phyloP scores from a whole-genome alignment of 306 rosid species.

The Vigna nakashimae region DNA sequence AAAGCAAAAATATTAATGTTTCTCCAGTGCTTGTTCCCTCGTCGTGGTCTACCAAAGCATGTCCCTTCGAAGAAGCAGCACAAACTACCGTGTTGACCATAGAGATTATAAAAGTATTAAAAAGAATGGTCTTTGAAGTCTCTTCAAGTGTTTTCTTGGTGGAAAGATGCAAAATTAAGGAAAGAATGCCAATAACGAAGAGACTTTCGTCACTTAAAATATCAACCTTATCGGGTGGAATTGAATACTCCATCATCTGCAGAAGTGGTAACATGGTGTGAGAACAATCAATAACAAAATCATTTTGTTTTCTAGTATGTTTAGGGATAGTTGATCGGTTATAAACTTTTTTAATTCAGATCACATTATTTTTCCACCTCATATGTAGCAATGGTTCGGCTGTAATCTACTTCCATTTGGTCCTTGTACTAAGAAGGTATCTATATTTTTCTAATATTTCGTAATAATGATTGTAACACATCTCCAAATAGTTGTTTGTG shows the following conservation, averaged over 20 bases:
- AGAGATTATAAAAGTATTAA: constrained; percentile 61
- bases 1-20: constrained; percentile 64
- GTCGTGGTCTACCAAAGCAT: constrained; percentile 76
- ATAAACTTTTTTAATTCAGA: constrained; percentile 19
- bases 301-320: neutral
- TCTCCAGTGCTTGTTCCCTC: constrained; percentile 68
- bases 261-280: constrained; percentile 41
- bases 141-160: constrained; percentile 61
- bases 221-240: constrained; percentile 50
- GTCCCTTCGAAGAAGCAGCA: constrained; percentile 75
- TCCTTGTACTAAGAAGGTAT: neutral
- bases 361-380: constrained; percentile 35
- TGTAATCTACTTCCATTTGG: constrained; percentile 7
- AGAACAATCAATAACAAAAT: constrained; percentile 42
- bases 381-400: neutral
- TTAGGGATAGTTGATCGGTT: neutral
- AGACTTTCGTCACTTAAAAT: constrained; percentile 63
- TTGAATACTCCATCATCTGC: constrained; percentile 68
- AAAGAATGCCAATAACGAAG: constrained; percentile 66
- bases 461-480: constrained; percentile 13
- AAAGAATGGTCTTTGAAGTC: constrained; percentile 76
- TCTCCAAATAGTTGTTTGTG: constrained; percentile 26
- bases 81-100: constrained; percentile 56
- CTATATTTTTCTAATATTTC: constrained; percentile 32
- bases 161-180: constrained; percentile 80